These are phyloP conservation scores for Ensete glaucum DNA, from an alignment of 176 grass and related monocot genomes.

Conservation along the genomic window DNA sequence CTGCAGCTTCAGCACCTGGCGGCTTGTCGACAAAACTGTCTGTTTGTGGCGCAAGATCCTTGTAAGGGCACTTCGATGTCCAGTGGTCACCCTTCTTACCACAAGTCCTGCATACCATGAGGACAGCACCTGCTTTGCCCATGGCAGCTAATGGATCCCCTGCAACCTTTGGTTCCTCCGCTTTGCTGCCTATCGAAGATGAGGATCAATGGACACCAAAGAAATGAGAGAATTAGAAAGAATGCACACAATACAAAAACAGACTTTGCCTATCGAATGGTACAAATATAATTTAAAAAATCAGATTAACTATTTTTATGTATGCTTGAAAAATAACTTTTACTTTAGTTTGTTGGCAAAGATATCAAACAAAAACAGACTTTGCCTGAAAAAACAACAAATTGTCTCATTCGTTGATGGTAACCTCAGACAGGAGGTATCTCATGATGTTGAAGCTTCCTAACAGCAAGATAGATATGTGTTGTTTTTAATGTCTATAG, in stretches of 20 bases:
- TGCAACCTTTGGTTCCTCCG: constrained; percentile 40
- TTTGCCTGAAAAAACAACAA: no score
- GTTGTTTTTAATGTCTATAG: neutral
- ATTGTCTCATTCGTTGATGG: no score
- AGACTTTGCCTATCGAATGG: neutral
- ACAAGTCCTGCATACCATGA: constrained; percentile 80
- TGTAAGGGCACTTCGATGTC: constrained; percentile 74
- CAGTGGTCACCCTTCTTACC: constrained; percentile 83
- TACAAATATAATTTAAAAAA: no score
- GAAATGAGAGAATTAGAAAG: neutral
- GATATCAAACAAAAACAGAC: no score
- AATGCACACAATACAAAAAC: no score
- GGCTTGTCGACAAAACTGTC: constrained; percentile 37
- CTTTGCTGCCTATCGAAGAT: constrained; percentile 37
- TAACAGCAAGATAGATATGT: neutral
- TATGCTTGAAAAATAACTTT: no score
- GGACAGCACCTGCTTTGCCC: constrained; percentile 44
- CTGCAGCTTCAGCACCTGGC: constrained; percentile 23
- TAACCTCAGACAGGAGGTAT: no score
- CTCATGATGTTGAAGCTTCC: no score
- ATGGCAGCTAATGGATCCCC: constrained; percentile 32
- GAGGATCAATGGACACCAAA: neutral
- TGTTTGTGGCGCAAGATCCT: constrained; percentile 41
- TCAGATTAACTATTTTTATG: no score
- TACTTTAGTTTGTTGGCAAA: no score